A percentile compares a stretch with the other conserved stretches of the same genome.
Conservation (phyloP, 345 rosid species). For the Leavenworthia alabamica region DNA sequence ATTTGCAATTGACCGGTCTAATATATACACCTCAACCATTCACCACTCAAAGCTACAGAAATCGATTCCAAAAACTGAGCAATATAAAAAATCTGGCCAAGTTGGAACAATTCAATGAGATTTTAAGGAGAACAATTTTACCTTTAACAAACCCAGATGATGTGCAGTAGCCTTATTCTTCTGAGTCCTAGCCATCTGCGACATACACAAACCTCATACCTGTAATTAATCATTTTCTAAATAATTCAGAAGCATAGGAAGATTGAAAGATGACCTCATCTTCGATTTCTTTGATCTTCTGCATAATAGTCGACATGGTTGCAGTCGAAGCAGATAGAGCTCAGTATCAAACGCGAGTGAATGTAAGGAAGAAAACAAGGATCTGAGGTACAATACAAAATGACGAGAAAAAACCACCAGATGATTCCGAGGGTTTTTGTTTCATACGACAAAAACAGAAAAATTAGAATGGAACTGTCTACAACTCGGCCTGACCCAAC, state of each 20-base stretch:
- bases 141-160: constrained; percentile 96
- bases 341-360: background rate
- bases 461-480: background rate
- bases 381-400: background rate
- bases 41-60: constrained; percentile 2
- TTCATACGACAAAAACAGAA: background rate
- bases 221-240: background rate
- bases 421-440: constrained; percentile 17
- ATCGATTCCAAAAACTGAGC: background rate
- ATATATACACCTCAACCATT: background rate
- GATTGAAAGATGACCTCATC: constrained; percentile 52
- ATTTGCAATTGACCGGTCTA: background rate
- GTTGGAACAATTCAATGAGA: background rate
- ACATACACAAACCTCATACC: background rate
- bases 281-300: constrained; percentile 86
- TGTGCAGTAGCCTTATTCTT: constrained; percentile 98
- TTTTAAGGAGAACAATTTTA: constrained; percentile 2
- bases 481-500: constrained; percentile 12
- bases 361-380: constrained; percentile 2
- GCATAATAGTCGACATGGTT: constrained; percentile 76
- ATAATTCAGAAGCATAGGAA: background rate
- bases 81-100: background rate
- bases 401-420: constrained; percentile 16
- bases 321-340: constrained; percentile 7
- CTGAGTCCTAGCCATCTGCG: constrained; percentile 94